Base-by-base conservation (phyloP, 495 filamentous ascomycete species). In the Podospora comata region DNA sequence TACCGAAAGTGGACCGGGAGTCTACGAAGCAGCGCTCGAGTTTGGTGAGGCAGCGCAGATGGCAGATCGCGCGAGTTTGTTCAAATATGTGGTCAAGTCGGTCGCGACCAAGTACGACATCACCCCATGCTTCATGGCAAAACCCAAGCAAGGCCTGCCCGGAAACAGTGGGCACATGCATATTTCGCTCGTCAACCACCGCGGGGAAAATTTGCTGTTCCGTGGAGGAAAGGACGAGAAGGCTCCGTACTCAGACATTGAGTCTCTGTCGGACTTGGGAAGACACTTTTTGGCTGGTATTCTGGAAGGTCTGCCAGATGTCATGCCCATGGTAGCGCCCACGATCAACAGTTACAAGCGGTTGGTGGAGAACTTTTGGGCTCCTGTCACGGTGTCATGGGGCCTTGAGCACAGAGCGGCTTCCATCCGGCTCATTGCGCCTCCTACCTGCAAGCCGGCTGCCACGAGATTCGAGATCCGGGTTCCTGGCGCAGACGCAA, bases 81-180 rank as follows among this genome's bases (percentile, higher is more conserved):
- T 99, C 86, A 99, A 99, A 87, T 94, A 95, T 69, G 87, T 90
- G 5, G 92, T 96, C 64, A 97, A 96, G 78, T 90, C 91, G 1
- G 84, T 96, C 32, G 92, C 90, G 18, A 90, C 85, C 58, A 91
- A 91, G 75, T 90, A 91, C 78, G 93, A 92, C 58, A 97, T 98
- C 73, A 97, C 92, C 0, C 95, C 95, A 0, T 94, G 92, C 76
- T 99, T 99, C 81, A 99, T 99, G 95, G 95, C 95, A n/a, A 99
- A 98, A 76, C 95, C 95, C 4, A 87, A 90, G 58, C 86, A 95
- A 72, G 92, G 92, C 0, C 79, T 98, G 0, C 95, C 95, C 0
- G 95, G 95, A 9, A 97, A 97, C 77, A 92, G 89, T 58, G 95
- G 95, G 1, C 95, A 99, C 78, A 95, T 97, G 86, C 95, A 99